Evolutionary conservation across 495 filamentous ascomycete species (phyloP).

Genomic region (Oidiodendron maius): DNA sequence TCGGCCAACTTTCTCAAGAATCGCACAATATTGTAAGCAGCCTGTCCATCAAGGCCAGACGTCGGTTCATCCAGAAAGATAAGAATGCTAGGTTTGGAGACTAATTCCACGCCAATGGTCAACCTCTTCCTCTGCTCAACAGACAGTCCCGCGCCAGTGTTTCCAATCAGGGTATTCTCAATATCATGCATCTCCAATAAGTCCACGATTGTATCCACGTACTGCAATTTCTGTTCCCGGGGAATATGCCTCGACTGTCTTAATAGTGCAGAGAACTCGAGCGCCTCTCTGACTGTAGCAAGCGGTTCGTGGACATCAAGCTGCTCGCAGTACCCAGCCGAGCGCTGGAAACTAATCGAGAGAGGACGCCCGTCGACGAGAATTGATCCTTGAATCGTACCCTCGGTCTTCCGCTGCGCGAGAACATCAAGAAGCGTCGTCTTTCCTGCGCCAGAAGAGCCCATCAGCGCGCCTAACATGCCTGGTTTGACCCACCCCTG

Average conservation of each 20-base stretch:
- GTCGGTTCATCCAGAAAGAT: slow-evolving; percentile 70
- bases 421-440: slow-evolving; percentile 46
- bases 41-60: slow-evolving; percentile 59
- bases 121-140: slow-evolving; percentile 87
- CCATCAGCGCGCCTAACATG: slow-evolving; percentile 73
- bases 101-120: slow-evolving; percentile 70
- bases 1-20: slow-evolving; percentile 61
- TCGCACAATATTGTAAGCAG: slow-evolving; percentile 59
- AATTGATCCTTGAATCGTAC: slow-evolving; percentile 40
- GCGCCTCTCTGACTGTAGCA: slow-evolving; percentile 74
- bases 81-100: slow-evolving; percentile 57
- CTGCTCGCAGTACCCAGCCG: slow-evolving; percentile 38
- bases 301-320: slow-evolving; percentile 40
- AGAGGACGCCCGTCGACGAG: slow-evolving; percentile 41
- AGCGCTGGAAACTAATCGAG: slow-evolving; percentile 39
- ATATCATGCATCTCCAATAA: slow-evolving; percentile 84
- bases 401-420: slow-evolving; percentile 41
- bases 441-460: slow-evolving; percentile 56
- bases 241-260: slow-evolving; percentile 69
- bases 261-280: slow-evolving; percentile 78
- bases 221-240: slow-evolving; percentile 72
- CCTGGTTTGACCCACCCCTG: slow-evolving; percentile 78
- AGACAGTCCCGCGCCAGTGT: slow-evolving; percentile 77
- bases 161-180: slow-evolving; percentile 81
- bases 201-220: slow-evolving; percentile 86